Percentiles rank a stretch among this genome's conserved stretches.
These are phyloP conservation scores for Ogataea glucozyma DNA, from an alignment of 805 yeast species.

Conservation along the genomic window DNA sequence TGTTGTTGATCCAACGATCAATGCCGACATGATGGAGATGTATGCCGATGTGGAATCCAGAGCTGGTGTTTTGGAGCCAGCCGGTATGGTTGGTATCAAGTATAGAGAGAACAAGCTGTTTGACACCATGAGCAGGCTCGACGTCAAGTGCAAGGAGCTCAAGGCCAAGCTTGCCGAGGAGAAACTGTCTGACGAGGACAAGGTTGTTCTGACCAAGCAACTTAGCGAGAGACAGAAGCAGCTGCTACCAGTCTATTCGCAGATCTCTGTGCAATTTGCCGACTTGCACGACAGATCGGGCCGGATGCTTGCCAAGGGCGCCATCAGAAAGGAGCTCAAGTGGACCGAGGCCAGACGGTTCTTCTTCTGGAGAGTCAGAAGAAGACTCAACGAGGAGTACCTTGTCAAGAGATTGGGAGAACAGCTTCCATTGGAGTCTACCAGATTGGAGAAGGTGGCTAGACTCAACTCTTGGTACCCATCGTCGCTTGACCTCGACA, in stretches of 20 bases:
- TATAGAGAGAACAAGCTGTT: constrained; percentile 91
- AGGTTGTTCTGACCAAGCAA: constrained; percentile 61
- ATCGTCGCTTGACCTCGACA: constrained; percentile 60
- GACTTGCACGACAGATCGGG: constrained; percentile 97
- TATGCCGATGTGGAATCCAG: constrained; percentile 94
- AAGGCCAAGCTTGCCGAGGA: constrained; percentile 58
- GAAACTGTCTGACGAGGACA: constrained; percentile 61
- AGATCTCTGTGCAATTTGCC: constrained; percentile 93
- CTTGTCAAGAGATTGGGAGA: constrained; percentile 71
- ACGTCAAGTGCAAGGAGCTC: constrained; percentile 67
- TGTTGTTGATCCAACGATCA: constrained; percentile 97
- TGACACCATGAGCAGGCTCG: constrained; percentile 90
- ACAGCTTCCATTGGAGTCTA: constrained; percentile 47
- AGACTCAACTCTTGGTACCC: constrained; percentile 89
- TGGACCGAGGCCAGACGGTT: constrained; percentile 89
- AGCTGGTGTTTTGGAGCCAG: constrained; percentile 98
- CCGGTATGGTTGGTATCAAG: constrained; percentile 98
- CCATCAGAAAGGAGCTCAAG: constrained; percentile 78
- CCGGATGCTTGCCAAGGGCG: constrained; percentile 95
- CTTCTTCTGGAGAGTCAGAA: constrained; percentile 98
- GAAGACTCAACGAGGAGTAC: constrained; percentile 92
- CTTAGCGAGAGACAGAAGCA: constrained; percentile 76
- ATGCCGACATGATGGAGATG: constrained; percentile 98
- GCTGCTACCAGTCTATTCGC: constrained; percentile 85
- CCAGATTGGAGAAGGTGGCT: constrained; percentile 80